A percentile compares a stretch with the other conserved stretches of the same genome.
Conservation (phyloP, 2,329 filamentous ascomycete genomes). For the Pyricularia sp. region DNA sequence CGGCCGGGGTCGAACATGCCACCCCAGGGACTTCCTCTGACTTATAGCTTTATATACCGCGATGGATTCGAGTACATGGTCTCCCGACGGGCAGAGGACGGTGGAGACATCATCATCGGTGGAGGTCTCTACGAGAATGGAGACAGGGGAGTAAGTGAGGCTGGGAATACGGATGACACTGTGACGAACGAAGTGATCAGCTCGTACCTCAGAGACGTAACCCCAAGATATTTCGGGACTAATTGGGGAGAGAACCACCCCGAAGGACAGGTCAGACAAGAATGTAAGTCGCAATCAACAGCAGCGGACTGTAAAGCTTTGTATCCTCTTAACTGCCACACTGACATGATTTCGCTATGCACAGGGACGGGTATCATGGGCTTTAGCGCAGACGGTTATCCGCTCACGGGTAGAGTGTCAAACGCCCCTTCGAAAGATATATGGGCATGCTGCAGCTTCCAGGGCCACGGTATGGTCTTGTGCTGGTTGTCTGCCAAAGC, state of each 20-base stretch:
- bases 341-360: not conserved
- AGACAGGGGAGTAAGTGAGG: slow-evolving; percentile 29
- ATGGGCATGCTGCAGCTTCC: slow-evolving; percentile 47
- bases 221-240: slow-evolving; percentile 36
- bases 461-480: slow-evolving; percentile 54
- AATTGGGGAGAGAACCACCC: slow-evolving; percentile 32
- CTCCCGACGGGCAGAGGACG: slow-evolving; percentile 32
- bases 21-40: slow-evolving; percentile 26
- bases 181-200: slow-evolving; percentile 35
- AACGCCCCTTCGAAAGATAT: slow-evolving; percentile 27
- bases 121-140: slow-evolving; percentile 33
- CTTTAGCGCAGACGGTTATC: slow-evolving; percentile 37
- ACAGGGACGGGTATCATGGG: slow-evolving; percentile 38
- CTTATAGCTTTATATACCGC: slow-evolving; percentile 49
- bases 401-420: slow-evolving; percentile 36
- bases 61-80: slow-evolving; percentile 57
- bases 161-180: slow-evolving; percentile 43
- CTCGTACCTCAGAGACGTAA: slow-evolving; percentile 28
- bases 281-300: slow-evolving; percentile 19
- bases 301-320: not conserved
- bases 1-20: slow-evolving; percentile 22
- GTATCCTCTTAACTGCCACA: not conserved
- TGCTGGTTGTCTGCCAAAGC: slow-evolving; percentile 47
- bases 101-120: slow-evolving; percentile 45
- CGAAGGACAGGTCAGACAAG: slow-evolving; percentile 25